Conservation (phyloP, 257 asterid genomes). For the Solanum stenotomum region DNA sequence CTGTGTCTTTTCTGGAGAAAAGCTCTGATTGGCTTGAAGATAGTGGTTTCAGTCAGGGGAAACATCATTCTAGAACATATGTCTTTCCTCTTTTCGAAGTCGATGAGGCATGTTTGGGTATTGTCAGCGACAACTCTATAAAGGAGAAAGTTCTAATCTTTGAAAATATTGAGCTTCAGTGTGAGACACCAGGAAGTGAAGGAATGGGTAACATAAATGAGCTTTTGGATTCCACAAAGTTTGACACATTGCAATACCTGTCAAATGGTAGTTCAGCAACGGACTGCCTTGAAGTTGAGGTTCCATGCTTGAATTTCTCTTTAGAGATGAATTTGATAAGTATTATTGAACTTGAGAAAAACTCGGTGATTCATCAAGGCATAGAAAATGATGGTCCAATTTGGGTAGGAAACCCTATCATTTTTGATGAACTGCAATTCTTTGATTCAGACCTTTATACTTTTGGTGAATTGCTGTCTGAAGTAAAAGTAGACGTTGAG, state of each 20-base stretch:
- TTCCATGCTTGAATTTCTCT: slow-evolving; percentile 15
- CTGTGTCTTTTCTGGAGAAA: slow-evolving; percentile 30
- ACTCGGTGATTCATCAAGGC: slow-evolving; percentile 19
- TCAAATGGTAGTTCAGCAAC: slow-evolving; percentile 23
- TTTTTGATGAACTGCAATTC: slow-evolving; percentile 51
- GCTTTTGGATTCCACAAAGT: slow-evolving; percentile 38
- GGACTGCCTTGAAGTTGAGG: slow-evolving; percentile 24
- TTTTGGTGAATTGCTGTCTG: slow-evolving; percentile 34
- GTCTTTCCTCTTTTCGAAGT: slow-evolving; percentile 64
- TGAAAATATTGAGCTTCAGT: slow-evolving; percentile 37
- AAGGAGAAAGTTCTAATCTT: slow-evolving; percentile 36
- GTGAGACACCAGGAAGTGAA: slow-evolving; percentile 31
- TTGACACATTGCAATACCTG: slow-evolving; percentile 45
- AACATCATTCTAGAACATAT: slow-evolving; percentile 9
- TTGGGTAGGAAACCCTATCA: slow-evolving; percentile 18
- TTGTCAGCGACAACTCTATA: slow-evolving; percentile 16
- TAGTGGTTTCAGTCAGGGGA: slow-evolving; percentile 34
- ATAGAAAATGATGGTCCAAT: slow-evolving; percentile 17
- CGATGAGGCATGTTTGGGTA: slow-evolving; percentile 40
- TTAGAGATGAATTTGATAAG: slow-evolving; percentile 27
- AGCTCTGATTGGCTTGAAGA: slow-evolving; percentile 41
- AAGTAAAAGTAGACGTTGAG: slow-evolving; percentile 30
- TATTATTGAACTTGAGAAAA: slow-evolving; percentile 34
- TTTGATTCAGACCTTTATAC: slow-evolving; percentile 35
- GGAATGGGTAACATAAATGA: slow-evolving; percentile 26